Conservation (phyloP, 768 basidiomycete species). For the Nevesoporus exiguus region DNA sequence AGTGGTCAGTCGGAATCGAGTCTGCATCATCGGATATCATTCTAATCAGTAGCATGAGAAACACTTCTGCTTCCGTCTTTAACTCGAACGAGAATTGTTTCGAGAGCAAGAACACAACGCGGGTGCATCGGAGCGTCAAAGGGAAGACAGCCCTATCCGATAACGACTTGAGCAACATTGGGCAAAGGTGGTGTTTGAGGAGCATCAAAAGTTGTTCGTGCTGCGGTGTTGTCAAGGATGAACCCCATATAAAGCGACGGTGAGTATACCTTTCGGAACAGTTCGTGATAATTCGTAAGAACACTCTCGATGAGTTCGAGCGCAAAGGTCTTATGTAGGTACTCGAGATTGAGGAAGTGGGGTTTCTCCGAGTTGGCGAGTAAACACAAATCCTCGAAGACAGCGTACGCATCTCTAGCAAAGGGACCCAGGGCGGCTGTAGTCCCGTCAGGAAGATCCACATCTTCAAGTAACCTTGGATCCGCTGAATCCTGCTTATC, state of each 20-base stretch:
- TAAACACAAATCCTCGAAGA: slow-evolving; percentile 91
- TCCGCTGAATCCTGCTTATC: slow-evolving; percentile 44
- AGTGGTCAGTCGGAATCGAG: slow-evolving; percentile 26
- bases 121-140: slow-evolving; percentile 83
- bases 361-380: slow-evolving; percentile 82
- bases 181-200: slow-evolving; percentile 87
- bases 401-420: slow-evolving; percentile 77
- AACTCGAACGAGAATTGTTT: slow-evolving; percentile 87
- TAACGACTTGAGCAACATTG: slow-evolving; percentile 80
- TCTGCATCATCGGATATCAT: slow-evolving; percentile 56
- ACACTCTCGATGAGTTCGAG: slow-evolving; percentile 98
- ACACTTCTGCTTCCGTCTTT: slow-evolving; percentile 80
- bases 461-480: slow-evolving; percentile 30
- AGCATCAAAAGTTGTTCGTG: slow-evolving; percentile 81
- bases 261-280: slow-evolving; percentile 69
- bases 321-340: slow-evolving; percentile 89
- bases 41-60: slow-evolving; percentile 69
- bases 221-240: slow-evolving; percentile 36
- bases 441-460: slow-evolving; percentile 65
- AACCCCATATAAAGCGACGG: neutral
- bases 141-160: slow-evolving; percentile 84
- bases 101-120: slow-evolving; percentile 89
- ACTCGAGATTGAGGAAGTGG: slow-evolving; percentile 75
- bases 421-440: slow-evolving; percentile 65
- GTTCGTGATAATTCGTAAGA: slow-evolving; percentile 84